Conservation (phyloP, 2,329 filamentous ascomycete species). For the Fusarium denticulatum region DNA sequence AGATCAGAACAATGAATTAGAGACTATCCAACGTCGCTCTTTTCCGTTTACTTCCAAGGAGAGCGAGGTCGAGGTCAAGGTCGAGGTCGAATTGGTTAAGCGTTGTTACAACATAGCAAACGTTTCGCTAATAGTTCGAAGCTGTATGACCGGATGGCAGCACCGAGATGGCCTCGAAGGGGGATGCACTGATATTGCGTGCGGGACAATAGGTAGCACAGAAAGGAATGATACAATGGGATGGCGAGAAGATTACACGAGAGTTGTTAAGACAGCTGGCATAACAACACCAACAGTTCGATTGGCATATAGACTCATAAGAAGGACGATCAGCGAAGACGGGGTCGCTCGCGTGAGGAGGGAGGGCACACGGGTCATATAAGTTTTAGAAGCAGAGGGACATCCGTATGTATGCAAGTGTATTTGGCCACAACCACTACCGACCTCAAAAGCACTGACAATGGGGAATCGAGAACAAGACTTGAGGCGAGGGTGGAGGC, state of each 20-base stretch:
- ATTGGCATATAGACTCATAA: constrained; percentile 25
- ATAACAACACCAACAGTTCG: constrained; percentile 16
- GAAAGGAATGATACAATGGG: constrained; percentile 1
- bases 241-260: constrained; percentile 17
- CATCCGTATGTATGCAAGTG: constrained; percentile 7
- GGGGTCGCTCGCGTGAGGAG: constrained; percentile 32
- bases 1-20: background rate
- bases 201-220: constrained; percentile 8
- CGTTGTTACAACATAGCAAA: constrained; percentile 10
- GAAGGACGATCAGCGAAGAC: constrained; percentile 25
- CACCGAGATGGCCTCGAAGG: constrained; percentile 16
- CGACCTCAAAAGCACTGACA: constrained; percentile 21
- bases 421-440: constrained; percentile 29
- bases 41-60: background rate
- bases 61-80: background rate
- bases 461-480: constrained; percentile 28
- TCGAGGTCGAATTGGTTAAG: background rate
- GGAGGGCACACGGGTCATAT: constrained; percentile 44
- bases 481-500: constrained; percentile 36
- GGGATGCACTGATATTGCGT: constrained; percentile 3
- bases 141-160: constrained; percentile 12
- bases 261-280: constrained; percentile 16
- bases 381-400: constrained; percentile 41
- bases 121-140: background rate
- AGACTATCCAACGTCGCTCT: background rate